These are phyloP conservation scores for Bisporella sp. DNA, from an alignment of 2,329 filamentous ascomycete species.

Conservation along the genomic window DNA sequence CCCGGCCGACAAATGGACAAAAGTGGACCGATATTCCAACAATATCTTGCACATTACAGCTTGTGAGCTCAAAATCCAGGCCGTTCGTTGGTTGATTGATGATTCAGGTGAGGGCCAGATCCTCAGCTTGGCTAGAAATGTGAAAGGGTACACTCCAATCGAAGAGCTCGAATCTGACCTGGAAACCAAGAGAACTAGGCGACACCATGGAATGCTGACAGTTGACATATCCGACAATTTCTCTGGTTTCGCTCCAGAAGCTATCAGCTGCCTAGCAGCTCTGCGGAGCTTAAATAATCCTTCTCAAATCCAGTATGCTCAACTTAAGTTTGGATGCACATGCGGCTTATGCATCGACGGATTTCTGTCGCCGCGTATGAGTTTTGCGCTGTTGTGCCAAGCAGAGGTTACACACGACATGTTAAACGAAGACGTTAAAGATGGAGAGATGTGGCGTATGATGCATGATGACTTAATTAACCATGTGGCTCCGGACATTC, in stretches of 20 bases:
- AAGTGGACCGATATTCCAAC: conserved; percentile 7
- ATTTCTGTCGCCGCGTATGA: conserved; percentile 33
- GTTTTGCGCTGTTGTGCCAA: conserved; percentile 21
- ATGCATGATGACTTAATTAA: conserved; percentile 11
- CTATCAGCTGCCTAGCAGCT: conserved; percentile 23
- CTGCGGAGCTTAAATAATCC: conserved; percentile 15
- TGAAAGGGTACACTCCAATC: conserved; percentile 28
- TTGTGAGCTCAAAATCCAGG: conserved; percentile 6
- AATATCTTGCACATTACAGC: conserved; percentile 16
- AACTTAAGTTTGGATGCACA: conserved; percentile 31
- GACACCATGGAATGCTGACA: conserved; percentile 8
- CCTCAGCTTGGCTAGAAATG: conserved; percentile 20
- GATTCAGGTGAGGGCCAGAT: conserved; percentile 10
- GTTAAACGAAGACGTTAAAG: conserved; percentile 13
- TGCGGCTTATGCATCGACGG: conserved; percentile 31
- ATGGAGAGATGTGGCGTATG: conserved; percentile 14
- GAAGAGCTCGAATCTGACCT: conserved; percentile 26
- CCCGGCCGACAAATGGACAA: conserved; percentile 3
- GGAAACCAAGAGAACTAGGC: conserved; percentile 22
- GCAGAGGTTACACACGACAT: conserved; percentile 23
- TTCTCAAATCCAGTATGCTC: conserved; percentile 13
- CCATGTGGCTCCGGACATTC: conserved; percentile 19
- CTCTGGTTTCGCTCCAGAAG: conserved; percentile 21
- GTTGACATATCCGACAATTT: conserved; percentile 26
- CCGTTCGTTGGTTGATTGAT: conserved; percentile 23